phyloP scores from a whole-genome alignment of 805 yeast genomes.

The Nematodospora valgi region DNA sequence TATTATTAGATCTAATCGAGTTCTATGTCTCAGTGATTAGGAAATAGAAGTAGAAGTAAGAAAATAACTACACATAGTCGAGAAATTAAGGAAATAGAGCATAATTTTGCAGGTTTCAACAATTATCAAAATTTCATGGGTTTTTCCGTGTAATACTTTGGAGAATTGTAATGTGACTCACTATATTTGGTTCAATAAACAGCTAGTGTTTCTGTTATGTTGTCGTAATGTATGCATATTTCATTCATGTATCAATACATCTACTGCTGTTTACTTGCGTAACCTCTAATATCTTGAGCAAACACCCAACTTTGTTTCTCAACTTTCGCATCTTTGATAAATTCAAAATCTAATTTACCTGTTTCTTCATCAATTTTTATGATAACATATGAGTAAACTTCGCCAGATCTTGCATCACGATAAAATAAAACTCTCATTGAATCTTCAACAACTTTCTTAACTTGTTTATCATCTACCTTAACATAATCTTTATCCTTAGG shows the following conservation, averaged over 20 bases:
- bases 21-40: no score
- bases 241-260: not conserved
- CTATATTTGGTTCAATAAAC: no score
- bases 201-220: no score
- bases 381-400: conserved; percentile 78
- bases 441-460: conserved; percentile 71
- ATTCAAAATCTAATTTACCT: conserved; percentile 50
- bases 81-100: no score
- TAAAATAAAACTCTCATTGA: conserved; percentile 93
- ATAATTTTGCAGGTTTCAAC: no score
- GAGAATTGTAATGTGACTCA: no score
- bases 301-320: conserved; percentile 85
- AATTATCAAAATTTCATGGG: no score
- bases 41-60: no score
- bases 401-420: conserved; percentile 93
- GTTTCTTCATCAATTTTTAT: conserved; percentile 37
- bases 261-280: conserved; percentile 65
- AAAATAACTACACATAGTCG: no score
- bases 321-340: conserved; percentile 65
- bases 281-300: conserved; percentile 85
- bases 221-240: no score
- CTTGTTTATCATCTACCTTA: conserved; percentile 68
- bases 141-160: no score
- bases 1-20: no score
- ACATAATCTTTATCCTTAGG: conserved; percentile 75